Evolutionary conservation across 305 asterid genomes (phyloP).

Genomic region (Fraxinus sp.): DNA sequence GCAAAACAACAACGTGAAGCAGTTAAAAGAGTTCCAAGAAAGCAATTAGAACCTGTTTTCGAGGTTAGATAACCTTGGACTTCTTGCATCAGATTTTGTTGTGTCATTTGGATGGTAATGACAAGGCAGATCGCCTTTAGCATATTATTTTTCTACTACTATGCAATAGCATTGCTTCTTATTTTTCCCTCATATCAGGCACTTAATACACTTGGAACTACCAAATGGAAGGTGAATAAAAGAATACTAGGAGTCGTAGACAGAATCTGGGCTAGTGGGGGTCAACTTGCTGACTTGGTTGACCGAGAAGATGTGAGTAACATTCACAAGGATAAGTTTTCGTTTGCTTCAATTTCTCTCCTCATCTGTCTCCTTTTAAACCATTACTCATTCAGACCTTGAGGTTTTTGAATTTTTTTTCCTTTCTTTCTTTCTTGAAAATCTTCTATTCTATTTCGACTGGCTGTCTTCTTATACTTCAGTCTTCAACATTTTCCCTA

Average conservation of each 20-base stretch:
- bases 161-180: neutral
- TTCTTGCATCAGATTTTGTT: neutral
- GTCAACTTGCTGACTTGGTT: constrained; percentile 81
- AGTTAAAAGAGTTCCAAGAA: constrained; percentile 64
- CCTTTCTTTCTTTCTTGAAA: neutral
- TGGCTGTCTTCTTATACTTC: neutral
- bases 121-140: neutral
- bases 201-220: constrained; percentile 86
- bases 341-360: neutral
- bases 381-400: neutral
- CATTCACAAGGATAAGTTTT: constrained; percentile 13
- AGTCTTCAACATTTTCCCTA: constrained; percentile 18
- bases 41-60: constrained; percentile 67
- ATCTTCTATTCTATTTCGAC: neutral
- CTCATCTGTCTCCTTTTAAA: neutral
- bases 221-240: constrained; percentile 94
- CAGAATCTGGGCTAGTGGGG: constrained; percentile 94
- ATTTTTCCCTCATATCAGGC: constrained; percentile 51
- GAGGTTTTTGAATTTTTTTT: neutral
- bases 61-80: constrained; percentile 47
- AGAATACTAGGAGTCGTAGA: constrained; percentile 71
- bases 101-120: constrained; percentile 8
- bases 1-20: constrained; percentile 88
- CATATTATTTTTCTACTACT: neutral
- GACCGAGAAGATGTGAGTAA: constrained; percentile 85